Evolutionary conservation across 2,329 filamentous ascomycete genomes (phyloP).

Genomic region (Exophiala oligosperma): DNA sequence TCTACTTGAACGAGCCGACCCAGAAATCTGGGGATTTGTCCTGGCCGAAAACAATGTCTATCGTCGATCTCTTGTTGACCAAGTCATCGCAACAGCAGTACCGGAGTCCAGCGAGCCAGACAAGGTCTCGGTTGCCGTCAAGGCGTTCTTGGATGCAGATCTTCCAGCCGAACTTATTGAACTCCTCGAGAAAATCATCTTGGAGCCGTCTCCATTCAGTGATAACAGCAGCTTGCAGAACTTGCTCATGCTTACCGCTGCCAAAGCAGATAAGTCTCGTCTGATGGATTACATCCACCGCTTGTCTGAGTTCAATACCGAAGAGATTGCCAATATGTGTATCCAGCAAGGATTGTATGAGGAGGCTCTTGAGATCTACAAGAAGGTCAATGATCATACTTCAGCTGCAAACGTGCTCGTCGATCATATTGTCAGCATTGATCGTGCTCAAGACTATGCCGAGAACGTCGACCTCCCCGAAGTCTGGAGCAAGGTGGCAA

Average conservation of each 20-base stretch:
- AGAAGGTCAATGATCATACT: constrained; percentile 89
- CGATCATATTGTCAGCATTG: constrained; percentile 96
- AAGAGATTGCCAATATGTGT: constrained; percentile 89
- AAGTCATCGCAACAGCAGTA: constrained; percentile 93
- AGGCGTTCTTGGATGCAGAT: constrained; percentile 87
- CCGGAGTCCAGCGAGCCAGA: constrained; percentile 89
- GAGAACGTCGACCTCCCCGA: constrained; percentile 91
- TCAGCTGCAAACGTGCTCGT: constrained; percentile 89
- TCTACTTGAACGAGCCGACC: constrained; percentile 83
- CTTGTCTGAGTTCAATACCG: constrained; percentile 82
- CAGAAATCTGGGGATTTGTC: constrained; percentile 92
- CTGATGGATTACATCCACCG: constrained; percentile 96
- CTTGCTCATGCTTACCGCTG: constrained; percentile 90
- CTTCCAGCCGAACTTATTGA: constrained; percentile 94
- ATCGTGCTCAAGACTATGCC: constrained; percentile 91
- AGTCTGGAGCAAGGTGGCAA: constrained; percentile 97
- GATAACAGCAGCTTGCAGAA: constrained; percentile 98
- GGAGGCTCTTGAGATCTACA: constrained; percentile 97
- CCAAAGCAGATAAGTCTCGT: constrained; percentile 91
- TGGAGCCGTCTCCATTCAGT: constrained; percentile 98
- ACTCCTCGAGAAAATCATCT: constrained; percentile 95
- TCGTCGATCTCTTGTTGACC: constrained; percentile 88
- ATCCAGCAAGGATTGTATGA: constrained; percentile 94
- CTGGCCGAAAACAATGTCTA: constrained; percentile 95
- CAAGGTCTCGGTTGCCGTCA: constrained; percentile 91